A percentile compares a stretch with the other conserved stretches of the same genome.
Conservation (phyloP, 257 asterid species). For the Dorcoceras hygrometricum region DNA sequence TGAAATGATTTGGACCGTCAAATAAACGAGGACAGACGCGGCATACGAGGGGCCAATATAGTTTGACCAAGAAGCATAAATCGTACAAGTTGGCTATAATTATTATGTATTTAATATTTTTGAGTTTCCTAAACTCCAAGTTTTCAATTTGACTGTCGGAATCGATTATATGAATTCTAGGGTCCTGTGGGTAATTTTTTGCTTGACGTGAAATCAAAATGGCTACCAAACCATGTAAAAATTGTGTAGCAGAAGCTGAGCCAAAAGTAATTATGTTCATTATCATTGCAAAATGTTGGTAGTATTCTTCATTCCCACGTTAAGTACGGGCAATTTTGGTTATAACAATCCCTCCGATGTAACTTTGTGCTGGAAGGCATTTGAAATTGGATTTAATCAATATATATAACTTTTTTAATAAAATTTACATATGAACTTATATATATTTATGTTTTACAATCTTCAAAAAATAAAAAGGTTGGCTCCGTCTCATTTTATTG, state of each 20-base stretch:
- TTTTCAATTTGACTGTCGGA: not conserved
- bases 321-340: slow-evolving; percentile 28
- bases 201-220: slow-evolving; percentile 39
- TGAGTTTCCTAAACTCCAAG: too few relatives aligned
- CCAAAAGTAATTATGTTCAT: slow-evolving; percentile 23
- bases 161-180: not conserved
- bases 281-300: slow-evolving; percentile 32
- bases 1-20: too few relatives aligned
- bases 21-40: too few relatives aligned
- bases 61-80: slow-evolving; percentile 6
- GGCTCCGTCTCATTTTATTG: not conserved
- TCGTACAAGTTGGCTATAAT: not conserved
- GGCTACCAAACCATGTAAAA: slow-evolving; percentile 17
- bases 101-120: too few relatives aligned
- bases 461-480: not conserved
- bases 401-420: too few relatives aligned
- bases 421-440: too few relatives aligned
- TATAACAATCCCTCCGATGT: slow-evolving; percentile 14
- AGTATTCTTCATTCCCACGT: slow-evolving; percentile 38
- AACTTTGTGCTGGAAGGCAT: not conserved
- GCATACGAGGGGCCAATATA: slow-evolving; percentile 4
- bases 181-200: not conserved
- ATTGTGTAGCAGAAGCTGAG: slow-evolving; percentile 39
- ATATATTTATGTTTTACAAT: too few relatives aligned
- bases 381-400: not conserved